These are phyloP conservation scores for Cicer yamashitae DNA, from an alignment of 306 rosid species.

Conservation along the genomic window DNA sequence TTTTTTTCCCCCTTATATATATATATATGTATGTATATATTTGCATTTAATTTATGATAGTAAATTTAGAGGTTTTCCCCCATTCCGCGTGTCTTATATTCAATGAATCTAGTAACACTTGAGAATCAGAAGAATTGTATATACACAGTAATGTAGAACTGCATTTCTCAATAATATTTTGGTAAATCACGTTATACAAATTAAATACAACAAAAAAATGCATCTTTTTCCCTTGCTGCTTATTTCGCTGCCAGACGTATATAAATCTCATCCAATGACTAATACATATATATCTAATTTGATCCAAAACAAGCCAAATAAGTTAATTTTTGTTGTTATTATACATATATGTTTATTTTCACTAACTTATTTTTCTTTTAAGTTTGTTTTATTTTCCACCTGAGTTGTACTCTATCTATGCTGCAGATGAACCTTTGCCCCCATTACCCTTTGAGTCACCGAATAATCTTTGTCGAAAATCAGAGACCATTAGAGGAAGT, in stretches of 20 bases:
- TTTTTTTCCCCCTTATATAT: too few relatives aligned
- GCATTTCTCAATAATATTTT: constrained; percentile 8
- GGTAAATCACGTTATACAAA: constrained; percentile 24
- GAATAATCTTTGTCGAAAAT: constrained; percentile 79
- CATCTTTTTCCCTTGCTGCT: constrained; percentile 33
- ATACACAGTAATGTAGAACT: background rate
- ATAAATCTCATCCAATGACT: constrained; percentile 31
- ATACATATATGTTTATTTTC: constrained; percentile 30
- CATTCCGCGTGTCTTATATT: too few relatives aligned
- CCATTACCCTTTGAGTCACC: constrained; percentile 53
- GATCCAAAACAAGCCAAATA: constrained; percentile 4
- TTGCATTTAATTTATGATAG: too few relatives aligned
- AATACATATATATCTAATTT: constrained; percentile 33
- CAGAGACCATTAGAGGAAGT: constrained; percentile 86
- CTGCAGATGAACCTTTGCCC: constrained; percentile 33
- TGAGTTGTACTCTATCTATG: constrained; percentile 34
- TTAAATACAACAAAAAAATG: constrained; percentile 33
- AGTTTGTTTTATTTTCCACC: background rate
- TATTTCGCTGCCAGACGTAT: constrained; percentile 37
- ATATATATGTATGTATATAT: too few relatives aligned
- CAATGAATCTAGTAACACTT: too few relatives aligned
- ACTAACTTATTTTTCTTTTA: background rate
- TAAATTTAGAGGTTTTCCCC: too few relatives aligned
- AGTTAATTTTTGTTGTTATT: constrained; percentile 6
- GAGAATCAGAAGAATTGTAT: background rate